Percentiles rank a stretch among this genome's conserved stretches.
phyloP scores from a whole-genome alignment of 331 rosid species.

The Arachis monticola region DNA sequence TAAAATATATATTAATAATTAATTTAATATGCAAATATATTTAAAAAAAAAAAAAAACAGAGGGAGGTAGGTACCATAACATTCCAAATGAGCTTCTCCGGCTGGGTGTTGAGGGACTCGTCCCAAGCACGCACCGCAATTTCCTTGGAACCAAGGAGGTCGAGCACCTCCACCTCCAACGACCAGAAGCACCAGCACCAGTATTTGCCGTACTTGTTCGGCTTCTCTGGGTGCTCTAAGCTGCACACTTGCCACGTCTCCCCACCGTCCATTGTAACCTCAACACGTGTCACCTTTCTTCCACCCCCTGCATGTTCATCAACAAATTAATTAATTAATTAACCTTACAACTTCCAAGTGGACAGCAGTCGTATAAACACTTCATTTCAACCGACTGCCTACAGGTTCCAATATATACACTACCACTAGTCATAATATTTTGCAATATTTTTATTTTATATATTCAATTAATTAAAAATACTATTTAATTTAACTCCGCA shows the following conservation, averaged over 20 bases:
- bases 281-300: constrained; percentile 90
- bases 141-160: constrained; percentile 67
- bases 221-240: constrained; percentile 69
- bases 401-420: no score
- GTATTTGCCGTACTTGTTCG: constrained; percentile 73
- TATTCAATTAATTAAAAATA: no score
- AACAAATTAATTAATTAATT: background rate
- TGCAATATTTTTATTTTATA: no score
- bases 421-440: no score
- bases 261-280: constrained; percentile 79
- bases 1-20: no score
- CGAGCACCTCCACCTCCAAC: constrained; percentile 71
- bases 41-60: no score
- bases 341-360: no score
- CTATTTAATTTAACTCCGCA: no score
- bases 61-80: constrained; percentile 57
- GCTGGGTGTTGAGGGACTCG: constrained; percentile 81
- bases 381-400: no score
- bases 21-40: no score
- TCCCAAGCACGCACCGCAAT: constrained; percentile 95
- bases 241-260: constrained; percentile 78
- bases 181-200: constrained; percentile 99
- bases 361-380: no score
- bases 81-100: constrained; percentile 91
- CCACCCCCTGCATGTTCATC: constrained; percentile 70